Conservation (phyloP, 768 basidiomycete species). For the Cytidiella melzeri region DNA sequence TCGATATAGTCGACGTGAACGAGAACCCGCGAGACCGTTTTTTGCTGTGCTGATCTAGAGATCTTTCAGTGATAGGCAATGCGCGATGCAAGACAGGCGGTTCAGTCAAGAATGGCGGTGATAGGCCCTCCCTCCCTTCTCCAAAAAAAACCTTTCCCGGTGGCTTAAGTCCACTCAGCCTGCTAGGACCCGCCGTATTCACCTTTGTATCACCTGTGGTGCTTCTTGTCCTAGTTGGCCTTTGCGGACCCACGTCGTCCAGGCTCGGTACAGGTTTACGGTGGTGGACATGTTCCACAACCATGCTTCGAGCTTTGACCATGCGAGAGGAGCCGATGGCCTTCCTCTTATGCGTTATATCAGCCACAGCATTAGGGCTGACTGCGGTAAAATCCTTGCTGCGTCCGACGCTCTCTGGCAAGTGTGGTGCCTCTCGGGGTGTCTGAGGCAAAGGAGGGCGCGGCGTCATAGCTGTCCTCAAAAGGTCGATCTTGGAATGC, state of each 20-base stretch:
- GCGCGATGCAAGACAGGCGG: background rate
- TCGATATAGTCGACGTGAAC: constrained; percentile 19
- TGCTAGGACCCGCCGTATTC: background rate
- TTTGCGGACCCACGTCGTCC: background rate
- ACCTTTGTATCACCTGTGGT: background rate
- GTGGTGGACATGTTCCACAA: background rate
- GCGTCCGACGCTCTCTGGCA: background rate
- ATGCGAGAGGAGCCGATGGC: background rate
- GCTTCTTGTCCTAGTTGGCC: background rate
- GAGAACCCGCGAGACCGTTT: constrained; percentile 22
- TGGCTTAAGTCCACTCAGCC: background rate
- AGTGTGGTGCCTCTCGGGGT: background rate
- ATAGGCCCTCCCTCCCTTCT: background rate
- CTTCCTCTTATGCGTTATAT: background rate
- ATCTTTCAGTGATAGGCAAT: background rate
- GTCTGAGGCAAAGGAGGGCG: constrained; percentile 19
- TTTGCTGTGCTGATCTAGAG: background rate
- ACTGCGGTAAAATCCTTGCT: background rate
- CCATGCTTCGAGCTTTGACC: background rate
- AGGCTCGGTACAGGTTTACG: background rate
- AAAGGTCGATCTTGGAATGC: constrained; percentile 13
- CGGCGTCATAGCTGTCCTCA: constrained; percentile 18
- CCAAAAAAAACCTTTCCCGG: background rate
- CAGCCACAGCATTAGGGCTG: background rate
- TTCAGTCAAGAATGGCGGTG: background rate